Evolutionary conservation across 768 basidiomycete species (phyloP), one percentile per base, ranked within the genome.

Genomic region (Multifurca ochricompacta): DNA sequence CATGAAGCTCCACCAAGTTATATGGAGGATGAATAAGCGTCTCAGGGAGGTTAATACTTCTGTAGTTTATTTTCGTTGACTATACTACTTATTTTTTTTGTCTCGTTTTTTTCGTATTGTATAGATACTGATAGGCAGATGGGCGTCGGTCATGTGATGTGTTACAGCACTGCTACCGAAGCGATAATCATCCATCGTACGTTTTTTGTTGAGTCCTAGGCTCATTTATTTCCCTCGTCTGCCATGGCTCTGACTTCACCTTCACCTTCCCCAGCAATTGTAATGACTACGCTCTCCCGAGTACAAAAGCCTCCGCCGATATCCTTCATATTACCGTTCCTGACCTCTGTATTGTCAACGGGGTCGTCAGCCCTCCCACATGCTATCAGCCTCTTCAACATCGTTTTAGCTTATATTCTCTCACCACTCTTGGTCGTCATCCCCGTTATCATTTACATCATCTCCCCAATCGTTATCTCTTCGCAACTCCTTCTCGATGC

Each of bases 1-100:
- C 7, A 57, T 18, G 63, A 62, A 42, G 59, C 65, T 16, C 66
- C 65, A 4, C 67, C 67, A 3, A 58, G 46, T 10, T 67, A 67
- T 49, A 28, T 23, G 8, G 30, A 40, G 14, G 46, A 25, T 7
- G 36, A 23, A n/a, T n/a, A n/a, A n/a, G n/a, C n/a, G n/a, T n/a
- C n/a, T n/a, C n/a, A n/a, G n/a, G n/a, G n/a, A n/a, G n/a, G n/a
- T n/a, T n/a, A n/a, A n/a, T n/a, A n/a, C n/a, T n/a, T n/a, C n/a
- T n/a, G n/a, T n/a, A n/a, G n/a, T n/a, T n/a, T n/a, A n/a, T n/a
- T n/a, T n/a, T n/a, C n/a, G n/a, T n/a, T n/a, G n/a, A n/a, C n/a
- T n/a, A n/a, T n/a, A n/a, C n/a, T n/a, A n/a, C n/a, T n/a, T n/a
- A n/a, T n/a, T n/a, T n/a, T n/a, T n/a, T n/a, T n/a, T n/a, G n/a